Evolutionary conservation across 2,329 filamentous ascomycete species (phyloP), one percentile per base, ranked within the genome.

Genomic region (Polychaeton citri): DNA sequence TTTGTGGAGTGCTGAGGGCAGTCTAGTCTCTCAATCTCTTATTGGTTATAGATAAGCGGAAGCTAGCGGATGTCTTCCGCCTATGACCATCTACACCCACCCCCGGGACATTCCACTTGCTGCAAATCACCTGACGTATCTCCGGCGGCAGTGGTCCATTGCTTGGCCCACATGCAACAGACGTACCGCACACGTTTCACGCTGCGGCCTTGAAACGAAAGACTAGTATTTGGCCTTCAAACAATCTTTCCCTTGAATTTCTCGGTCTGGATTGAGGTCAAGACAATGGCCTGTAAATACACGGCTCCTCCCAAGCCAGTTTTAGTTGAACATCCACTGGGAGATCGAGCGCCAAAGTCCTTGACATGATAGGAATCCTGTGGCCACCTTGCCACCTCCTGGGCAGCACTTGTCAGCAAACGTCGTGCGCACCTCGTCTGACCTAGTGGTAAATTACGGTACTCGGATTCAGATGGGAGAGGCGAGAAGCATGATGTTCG

Each of bases 141-240:
- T n/a, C n/a, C n/a, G n/a, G n/a, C n/a, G n/a, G n/a, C n/a, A n/a
- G n/a, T n/a, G n/a, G n/a, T n/a, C n/a, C n/a, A n/a, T n/a, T n/a
- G n/a, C n/a, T n/a, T n/a, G n/a, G n/a, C n/a, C n/a, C n/a, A n/a
- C n/a, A n/a, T n/a, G n/a, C n/a, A n/a, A n/a, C n/a, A n/a, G n/a
- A n/a, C n/a, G n/a, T n/a, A n/a, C n/a, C n/a, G n/a, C n/a, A n/a
- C 30, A 34, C 6, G 33, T 31, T 19, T 33, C 28, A 17, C 32
- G 34, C 33, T 26, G 19, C 26, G 8, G 20, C 6, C 34, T 32
- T 19, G 28, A 36, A n/a, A 24, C n/a, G n/a, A 24, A 24, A 24
- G 21, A 24, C 21, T 24, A 24, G 21, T 24, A 24, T 24, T 24
- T 24, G 7, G 7, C 7, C 21, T 24, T 24, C 21, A 24, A 24